Evolutionary conservation across 176 grass and related monocot genomes (phyloP).

Genomic region (Tuctoria greenei): DNA sequence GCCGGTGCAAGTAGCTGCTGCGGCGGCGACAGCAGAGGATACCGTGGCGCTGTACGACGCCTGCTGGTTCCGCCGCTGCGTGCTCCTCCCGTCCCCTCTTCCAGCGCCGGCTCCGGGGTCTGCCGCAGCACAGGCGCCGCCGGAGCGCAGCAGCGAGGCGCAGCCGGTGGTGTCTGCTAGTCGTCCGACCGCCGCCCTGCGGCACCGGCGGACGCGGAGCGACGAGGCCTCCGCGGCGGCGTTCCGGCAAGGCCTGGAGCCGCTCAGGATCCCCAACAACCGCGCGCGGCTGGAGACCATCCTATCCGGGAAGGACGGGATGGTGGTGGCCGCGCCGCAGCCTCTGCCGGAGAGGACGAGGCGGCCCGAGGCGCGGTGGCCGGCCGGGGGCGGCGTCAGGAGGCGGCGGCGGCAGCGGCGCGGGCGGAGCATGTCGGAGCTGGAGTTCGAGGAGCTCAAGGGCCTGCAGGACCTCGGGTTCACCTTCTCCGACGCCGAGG

Average conservation of each 20-base stretch:
- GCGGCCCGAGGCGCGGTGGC: background rate
- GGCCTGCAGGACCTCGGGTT: constrained; percentile 79
- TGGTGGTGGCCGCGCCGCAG: constrained; percentile 13
- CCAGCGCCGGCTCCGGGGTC: background rate
- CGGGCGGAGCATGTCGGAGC: constrained; percentile 73
- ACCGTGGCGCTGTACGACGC: constrained; percentile 58
- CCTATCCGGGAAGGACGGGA: constrained; percentile 61
- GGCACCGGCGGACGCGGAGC: constrained; percentile 64
- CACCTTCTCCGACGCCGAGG: constrained; percentile 71
- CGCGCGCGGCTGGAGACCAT: constrained; percentile 60
- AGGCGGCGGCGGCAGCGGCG: constrained; percentile 24
- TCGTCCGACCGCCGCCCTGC: background rate
- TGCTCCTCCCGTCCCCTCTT: constrained; percentile 38
- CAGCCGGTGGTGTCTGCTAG: background rate
- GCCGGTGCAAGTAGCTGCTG: background rate
- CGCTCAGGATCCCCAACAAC: constrained; percentile 24
- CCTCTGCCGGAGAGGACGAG: background rate
- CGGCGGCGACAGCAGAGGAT: background rate
- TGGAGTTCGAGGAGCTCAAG: constrained; percentile 90
- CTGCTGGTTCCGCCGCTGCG: constrained; percentile 61
- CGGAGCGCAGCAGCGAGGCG: too few relatives aligned
- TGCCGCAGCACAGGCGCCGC: background rate
- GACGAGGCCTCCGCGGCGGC: constrained; percentile 32
- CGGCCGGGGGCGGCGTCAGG: background rate
- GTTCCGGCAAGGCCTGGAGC: constrained; percentile 39